Base-by-base conservation (phyloP, 2,329 filamentous ascomycete species). In the Calonectria pauciramosa region DNA sequence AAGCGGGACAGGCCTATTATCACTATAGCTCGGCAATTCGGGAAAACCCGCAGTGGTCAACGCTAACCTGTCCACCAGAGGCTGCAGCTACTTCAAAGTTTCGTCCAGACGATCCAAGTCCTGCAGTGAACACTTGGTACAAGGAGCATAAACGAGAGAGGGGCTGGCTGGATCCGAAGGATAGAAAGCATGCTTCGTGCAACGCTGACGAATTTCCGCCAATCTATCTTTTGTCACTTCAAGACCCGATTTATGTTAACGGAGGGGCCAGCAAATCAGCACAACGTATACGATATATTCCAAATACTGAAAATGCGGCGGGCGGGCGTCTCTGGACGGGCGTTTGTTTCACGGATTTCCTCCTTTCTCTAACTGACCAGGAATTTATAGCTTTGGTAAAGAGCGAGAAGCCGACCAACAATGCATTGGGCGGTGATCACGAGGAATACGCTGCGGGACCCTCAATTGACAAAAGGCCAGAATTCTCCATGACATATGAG, bases 11-110 rank as follows among this genome's bases (percentile, higher is more conserved):
- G 30, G 52, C 70, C 38, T 72, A 65, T 47, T 59, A 68, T n/a
- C 70, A 72, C 52, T 72, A 72, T n/a, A 72, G 65, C 41, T 72
- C 70, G 23, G 70, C 65, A 1, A 69, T 63, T 26, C 4, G 2
- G 2, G 41, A 68, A 32, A 68, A 72, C 41, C 70, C 65, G 11
- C 30, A 54, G 7, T 72, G 65, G 70, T 30, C 20, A 13, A 69
- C 70, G 10, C 30, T 72, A 30, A 72, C 41, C 5, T 72, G 70
- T 26, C 64, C 65, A n/a, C 60, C 23, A 13, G 60, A 66, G 20
- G 69, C 69, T n/a, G 60, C 60, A 16, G 47, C 38, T 2, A 28
- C 44, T n/a, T 26, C 8, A 2, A 51, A 51, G n/a, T 23, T 23
- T 8, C 47, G 47, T 51, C n/a, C n/a, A 5, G 32, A 34, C 47